phyloP scores from a whole-genome alignment of 805 yeast genomes.

The Sungouiozyma ichnusensis region DNA sequence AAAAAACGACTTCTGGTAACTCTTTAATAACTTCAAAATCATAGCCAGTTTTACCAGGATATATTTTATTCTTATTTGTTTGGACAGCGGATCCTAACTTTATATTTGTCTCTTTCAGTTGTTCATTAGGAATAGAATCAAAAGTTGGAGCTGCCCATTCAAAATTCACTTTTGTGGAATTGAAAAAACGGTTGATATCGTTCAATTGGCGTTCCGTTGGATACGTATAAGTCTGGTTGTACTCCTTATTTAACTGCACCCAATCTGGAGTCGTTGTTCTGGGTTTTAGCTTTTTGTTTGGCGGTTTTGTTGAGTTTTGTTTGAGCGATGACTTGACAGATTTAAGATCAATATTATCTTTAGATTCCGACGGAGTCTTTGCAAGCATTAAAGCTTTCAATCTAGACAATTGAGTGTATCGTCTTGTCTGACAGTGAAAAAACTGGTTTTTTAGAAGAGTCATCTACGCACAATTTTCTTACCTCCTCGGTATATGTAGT shows the following conservation, averaged over 20 bases:
- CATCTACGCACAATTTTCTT: no score
- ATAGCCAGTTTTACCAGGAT: conserved; percentile 18
- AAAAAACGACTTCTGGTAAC: conserved; percentile 63
- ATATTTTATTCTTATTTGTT: conserved; percentile 14
- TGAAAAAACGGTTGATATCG: conserved; percentile 34
- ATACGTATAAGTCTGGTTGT: conserved; percentile 9
- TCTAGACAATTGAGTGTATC: background rate
- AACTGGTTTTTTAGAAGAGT: no score
- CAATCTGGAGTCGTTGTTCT: conserved; percentile 4
- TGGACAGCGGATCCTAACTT: background rate
- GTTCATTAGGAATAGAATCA: conserved; percentile 41
- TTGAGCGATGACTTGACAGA: background rate
- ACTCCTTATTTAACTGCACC: conserved; percentile 8
- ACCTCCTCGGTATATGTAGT: no score
- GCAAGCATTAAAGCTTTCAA: background rate
- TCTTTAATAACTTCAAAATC: conserved; percentile 26
- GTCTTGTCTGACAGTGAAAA: background rate
- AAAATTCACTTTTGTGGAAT: conserved; percentile 34
- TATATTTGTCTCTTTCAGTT: conserved; percentile 7
- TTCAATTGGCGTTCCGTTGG: conserved; percentile 14
- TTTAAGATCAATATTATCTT: background rate
- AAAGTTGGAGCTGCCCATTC: conserved; percentile 54
- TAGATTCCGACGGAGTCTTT: background rate
- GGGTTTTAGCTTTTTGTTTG: background rate
- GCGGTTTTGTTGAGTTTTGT: background rate